Base-by-base conservation (phyloP, 177 flowering plant genomes). In the Tripterygium wilfordii region DNA sequence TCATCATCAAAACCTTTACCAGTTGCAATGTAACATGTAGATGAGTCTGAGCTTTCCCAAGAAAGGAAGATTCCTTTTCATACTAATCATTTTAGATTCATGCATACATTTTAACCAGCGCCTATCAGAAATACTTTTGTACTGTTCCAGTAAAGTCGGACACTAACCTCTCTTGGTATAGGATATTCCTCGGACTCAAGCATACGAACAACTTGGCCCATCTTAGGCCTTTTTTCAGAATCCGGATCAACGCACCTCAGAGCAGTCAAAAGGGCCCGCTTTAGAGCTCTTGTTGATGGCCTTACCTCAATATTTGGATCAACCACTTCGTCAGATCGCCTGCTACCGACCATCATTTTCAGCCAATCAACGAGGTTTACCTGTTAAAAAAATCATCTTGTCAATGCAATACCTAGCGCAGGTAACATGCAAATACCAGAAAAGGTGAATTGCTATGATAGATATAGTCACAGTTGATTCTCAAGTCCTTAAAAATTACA, bases 171-270 rank as follows among this genome's bases (percentile, higher is more conserved):
- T 58, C 91, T 82, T 32, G 83, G 78, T 49, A 89, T 75, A 36
- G 98, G 96, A 65, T 85, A 82, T 53, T 92, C 98, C 64, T 88
- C 96, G 1, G 96, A 80, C 53, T 92, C 98, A 42, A 92, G 95
- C 98, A 92, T 92, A 24, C 96, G 86, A 19, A 82, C 98, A 61
- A 92, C 96, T 73, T 86, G 98, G 65, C 94, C 46, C 98, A 92
- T 92, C 71, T 75, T 85, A 8, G 98, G 98, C 53, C 98, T 83
- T 69, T 91, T 91, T 45, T 80, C 96, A 20, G 90, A 80, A 49
- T 88, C 96, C 18, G 96, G 96, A 68, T 92, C 98, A 23, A 92
- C 94, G 53, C 98, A 92, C 53, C 98, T 71, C 60, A 92, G 58
- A 46, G 98, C 98, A 59, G 90, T 84, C 71, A 92, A 72, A 49